These are phyloP conservation scores for Exophiala dermatitidis DNA, from an alignment of 2,329 filamentous ascomycete species.

Conservation along the genomic window DNA sequence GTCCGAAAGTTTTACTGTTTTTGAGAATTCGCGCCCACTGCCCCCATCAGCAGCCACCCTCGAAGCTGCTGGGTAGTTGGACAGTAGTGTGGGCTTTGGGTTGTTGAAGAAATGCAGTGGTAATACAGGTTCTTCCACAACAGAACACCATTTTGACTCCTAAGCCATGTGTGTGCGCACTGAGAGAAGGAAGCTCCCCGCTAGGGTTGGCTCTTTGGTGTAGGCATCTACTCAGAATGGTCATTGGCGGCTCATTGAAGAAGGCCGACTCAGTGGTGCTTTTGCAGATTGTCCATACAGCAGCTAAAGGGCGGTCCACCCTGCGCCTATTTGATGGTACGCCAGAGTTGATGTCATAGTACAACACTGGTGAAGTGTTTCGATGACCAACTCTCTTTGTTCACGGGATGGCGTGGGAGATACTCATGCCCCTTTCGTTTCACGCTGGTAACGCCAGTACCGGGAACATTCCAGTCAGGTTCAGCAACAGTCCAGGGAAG, in stretches of 20 bases:
- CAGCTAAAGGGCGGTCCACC: too few species aligned
- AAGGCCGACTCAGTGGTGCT: too few species aligned
- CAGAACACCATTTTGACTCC: neutral
- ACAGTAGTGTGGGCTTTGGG: neutral
- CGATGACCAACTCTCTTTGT: too few species aligned
- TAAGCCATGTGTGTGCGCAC: neutral
- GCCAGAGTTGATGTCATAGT: too few species aligned
- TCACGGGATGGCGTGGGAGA: neutral
- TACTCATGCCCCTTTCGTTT: neutral
- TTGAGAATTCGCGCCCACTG: neutral
- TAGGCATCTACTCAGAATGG: too few species aligned
- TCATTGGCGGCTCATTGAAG: too few species aligned
- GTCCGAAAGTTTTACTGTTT: conserved; percentile 2
- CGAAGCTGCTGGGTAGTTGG: neutral
- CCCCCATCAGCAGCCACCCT: neutral
- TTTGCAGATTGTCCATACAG: too few species aligned
- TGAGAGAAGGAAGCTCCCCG: neutral
- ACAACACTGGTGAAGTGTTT: too few species aligned
- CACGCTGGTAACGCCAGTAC: neutral
- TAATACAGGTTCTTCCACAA: conserved; percentile 1
- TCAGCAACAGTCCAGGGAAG: neutral
- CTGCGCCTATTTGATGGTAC: too few species aligned
- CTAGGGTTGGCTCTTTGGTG: too few species aligned
- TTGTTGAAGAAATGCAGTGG: neutral
- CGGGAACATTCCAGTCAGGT: neutral